Base-by-base conservation (phyloP, 108 stramenopile genomes). In the Nitzschia sp. region DNA sequence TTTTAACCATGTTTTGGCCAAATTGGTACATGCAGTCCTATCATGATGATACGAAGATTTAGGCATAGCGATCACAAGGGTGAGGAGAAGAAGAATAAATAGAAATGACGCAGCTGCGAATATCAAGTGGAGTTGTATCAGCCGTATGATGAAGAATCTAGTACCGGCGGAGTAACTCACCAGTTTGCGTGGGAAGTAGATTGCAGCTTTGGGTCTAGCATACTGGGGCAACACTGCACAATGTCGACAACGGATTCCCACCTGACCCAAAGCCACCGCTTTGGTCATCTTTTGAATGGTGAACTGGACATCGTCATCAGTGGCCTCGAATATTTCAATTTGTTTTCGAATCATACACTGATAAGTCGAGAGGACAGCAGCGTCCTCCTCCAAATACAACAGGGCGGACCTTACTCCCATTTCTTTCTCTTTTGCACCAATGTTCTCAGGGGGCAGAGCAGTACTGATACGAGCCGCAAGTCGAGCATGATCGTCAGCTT, bases 171-270 rank as follows among this genome's bases (percentile, higher is more conserved):
- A n/a, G n/a, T n/a, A 74, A n/a, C 88, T 59, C 16, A 58, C 65
- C 21, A 93, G 69, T 34, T 76, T 71, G 16, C 74, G 64, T 19
- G 92, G 92, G 66, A 85, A 93, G 73, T 87, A 90, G 15, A 82
- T 70, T 0, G 89, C 74, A 13, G 88, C 83, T 27, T 85, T 79
- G 26, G 78, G 76, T 25, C 91, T 80, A 50, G 83, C 69, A 21
- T 70, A 62, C 4, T 66, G 61, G 15, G 81, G 81, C 53, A 93
- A 76, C 46, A 80, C 61, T 22, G 68, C 71, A 58, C 92, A 93
- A 64, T 88, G 89, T 6, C 72, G 73, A 61, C 92, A 93, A 8
- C 87, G 81, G 9, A 93, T 72, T 0, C 92, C 92, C 1, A 90
- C 75, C 66, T 93, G 92, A 33, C 85, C 84, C 27, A 69, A 26